Evolutionary conservation across 2,329 filamentous ascomycete genomes (phyloP).

Genomic region (Cytospora piceae): DNA sequence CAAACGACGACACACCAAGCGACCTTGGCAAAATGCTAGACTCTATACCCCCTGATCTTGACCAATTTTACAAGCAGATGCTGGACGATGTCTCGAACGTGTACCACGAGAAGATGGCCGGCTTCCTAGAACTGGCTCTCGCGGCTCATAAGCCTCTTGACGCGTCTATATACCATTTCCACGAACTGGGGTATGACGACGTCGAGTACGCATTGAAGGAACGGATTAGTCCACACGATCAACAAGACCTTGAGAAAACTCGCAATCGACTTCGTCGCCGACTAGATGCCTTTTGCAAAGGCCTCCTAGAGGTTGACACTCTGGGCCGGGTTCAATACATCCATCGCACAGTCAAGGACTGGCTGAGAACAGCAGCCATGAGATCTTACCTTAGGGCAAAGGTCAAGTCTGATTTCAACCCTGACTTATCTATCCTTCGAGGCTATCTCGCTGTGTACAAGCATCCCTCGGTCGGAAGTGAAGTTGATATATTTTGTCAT

Average conservation of each 20-base stretch:
- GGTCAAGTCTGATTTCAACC: not conserved
- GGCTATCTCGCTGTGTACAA: not conserved
- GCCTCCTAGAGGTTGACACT: not conserved
- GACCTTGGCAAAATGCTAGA: conserved; percentile 30
- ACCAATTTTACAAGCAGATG: conserved; percentile 33
- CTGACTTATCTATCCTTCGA: not conserved
- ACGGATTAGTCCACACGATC: not conserved
- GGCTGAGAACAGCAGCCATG: not conserved
- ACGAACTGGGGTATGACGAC: conserved; percentile 10
- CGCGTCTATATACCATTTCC: not conserved
- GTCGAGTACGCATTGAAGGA: not conserved
- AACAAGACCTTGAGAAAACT: not conserved
- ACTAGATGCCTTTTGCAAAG: not conserved
- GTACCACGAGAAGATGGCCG: conserved; percentile 5
- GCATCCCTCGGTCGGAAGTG: not conserved
- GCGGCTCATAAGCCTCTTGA: not conserved
- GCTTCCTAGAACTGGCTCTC: not conserved
- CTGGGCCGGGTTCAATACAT: not conserved
- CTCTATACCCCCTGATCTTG: conserved; percentile 30
- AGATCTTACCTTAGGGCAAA: not conserved
- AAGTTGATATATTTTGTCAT: not conserved
- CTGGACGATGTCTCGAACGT: conserved; percentile 7
- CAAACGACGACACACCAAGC: conserved; percentile 30
- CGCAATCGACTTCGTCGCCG: not conserved
- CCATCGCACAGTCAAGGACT: not conserved